Percentiles rank a stretch among this genome's conserved stretches.
Evolutionary conservation across 2,329 filamentous ascomycete species (phyloP).

Genomic region (Sporothrix variecibatus): DNA sequence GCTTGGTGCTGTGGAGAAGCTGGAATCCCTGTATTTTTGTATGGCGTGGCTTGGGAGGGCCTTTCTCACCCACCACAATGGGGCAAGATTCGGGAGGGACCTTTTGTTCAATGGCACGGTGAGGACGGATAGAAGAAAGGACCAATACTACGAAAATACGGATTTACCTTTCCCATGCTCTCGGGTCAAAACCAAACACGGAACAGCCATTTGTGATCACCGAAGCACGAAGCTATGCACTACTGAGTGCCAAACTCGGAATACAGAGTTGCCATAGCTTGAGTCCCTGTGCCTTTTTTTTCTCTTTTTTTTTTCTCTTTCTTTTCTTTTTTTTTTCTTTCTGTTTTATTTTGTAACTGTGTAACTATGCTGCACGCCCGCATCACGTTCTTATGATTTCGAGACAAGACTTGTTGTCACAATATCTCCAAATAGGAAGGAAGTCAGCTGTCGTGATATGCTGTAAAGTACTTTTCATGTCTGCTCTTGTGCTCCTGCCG

Average conservation of each 20-base stretch:
- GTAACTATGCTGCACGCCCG: background rate
- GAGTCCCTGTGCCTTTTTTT: no score
- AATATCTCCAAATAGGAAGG: background rate
- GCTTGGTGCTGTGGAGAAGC: background rate
- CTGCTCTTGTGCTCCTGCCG: constrained; percentile 8
- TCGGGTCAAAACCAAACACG: background rate
- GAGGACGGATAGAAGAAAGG: background rate
- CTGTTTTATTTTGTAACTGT: no score
- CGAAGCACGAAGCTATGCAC: background rate
- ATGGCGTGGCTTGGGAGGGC: background rate
- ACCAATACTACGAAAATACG: background rate
- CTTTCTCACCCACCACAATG: background rate
- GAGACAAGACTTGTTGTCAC: background rate
- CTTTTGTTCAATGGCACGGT: background rate
- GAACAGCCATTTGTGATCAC: background rate
- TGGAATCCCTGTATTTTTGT: background rate
- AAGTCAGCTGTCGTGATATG: background rate
- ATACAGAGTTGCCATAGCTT: background rate
- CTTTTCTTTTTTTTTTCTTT: background rate
- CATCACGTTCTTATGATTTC: background rate
- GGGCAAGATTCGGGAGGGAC: no score
- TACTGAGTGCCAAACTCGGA: background rate
- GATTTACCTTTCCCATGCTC: background rate
- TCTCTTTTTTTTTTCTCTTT: background rate
- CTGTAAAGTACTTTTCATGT: no score